Conservation (phyloP, 306 rosid species). For the Sicyos edulis region DNA sequence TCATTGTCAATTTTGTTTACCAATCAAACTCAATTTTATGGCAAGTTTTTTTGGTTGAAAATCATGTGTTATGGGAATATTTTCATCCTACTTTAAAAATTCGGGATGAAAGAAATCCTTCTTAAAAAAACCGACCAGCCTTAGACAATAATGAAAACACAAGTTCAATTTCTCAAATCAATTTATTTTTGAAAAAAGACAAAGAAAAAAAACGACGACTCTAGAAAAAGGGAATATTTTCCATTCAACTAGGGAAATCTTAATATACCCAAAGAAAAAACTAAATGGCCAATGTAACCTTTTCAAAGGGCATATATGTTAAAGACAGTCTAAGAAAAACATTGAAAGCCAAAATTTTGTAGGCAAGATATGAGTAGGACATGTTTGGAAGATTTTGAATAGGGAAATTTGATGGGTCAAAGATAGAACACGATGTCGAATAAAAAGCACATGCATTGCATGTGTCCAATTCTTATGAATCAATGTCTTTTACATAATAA, state of each 20-base stretch:
- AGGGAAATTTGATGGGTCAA: not conserved
- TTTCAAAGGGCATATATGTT: not conserved
- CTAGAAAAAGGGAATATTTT: not conserved
- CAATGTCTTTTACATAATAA: not conserved
- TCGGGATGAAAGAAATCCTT: not conserved
- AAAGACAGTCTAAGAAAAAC: not conserved
- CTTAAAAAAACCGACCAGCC: too few species aligned
- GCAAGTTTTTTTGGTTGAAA: too few species aligned
- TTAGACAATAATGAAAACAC: not conserved
- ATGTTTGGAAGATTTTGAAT: not conserved
- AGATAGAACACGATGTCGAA: constrained; percentile 12
- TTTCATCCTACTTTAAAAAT: too few species aligned
- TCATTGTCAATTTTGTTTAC: too few species aligned
- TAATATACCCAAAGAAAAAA: too few species aligned
- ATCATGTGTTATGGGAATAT: too few species aligned
- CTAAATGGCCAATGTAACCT: not conserved
- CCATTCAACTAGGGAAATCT: too few species aligned
- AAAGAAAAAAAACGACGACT: not conserved
- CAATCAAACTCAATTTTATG: too few species aligned
- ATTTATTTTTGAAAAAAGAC: too few species aligned
- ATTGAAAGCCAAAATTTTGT: not conserved
- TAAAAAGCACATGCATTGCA: not conserved
- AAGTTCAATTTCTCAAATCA: not conserved
- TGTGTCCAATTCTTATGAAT: not conserved
- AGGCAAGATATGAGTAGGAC: not conserved